phyloP scores from a whole-genome alignment of 164 flowering plant species.

The Magnolia changhungtana region DNA sequence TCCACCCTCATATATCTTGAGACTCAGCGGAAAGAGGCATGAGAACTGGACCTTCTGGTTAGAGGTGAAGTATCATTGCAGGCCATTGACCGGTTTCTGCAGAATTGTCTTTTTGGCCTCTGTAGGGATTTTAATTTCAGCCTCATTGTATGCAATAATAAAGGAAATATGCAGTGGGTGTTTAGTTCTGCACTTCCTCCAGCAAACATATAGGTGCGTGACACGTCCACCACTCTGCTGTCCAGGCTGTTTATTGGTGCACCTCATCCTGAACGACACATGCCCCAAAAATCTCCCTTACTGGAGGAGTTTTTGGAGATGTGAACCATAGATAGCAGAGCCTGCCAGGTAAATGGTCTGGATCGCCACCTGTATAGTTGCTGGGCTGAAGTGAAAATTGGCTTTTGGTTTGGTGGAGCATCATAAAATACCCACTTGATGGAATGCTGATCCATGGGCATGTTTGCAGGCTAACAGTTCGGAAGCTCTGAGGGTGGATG shows the following conservation, averaged over 20 bases:
- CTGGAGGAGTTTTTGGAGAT: too few relatives aligned
- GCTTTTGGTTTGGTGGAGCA: background rate
- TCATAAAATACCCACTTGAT: background rate
- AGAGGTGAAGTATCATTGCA: constrained; percentile 52
- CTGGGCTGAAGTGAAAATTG: background rate
- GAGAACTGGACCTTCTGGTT: constrained; percentile 94
- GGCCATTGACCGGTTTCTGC: background rate
- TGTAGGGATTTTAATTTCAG: background rate
- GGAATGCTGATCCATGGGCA: background rate
- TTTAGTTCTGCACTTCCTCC: background rate
- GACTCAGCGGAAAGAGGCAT: constrained; percentile 71
- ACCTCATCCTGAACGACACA: background rate
- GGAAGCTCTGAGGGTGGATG: constrained; percentile 63
- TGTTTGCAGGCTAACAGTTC: constrained; percentile 66
- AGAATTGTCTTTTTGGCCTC: background rate
- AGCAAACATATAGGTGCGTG: too few relatives aligned
- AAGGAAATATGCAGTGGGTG: background rate
- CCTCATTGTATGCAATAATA: background rate
- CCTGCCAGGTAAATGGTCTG: too few relatives aligned
- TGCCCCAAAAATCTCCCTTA: too few relatives aligned
- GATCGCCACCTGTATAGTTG: background rate
- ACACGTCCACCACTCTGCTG: background rate
- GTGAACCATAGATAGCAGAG: too few relatives aligned
- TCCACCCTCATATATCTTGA: constrained; percentile 77
- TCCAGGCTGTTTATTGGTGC: background rate